A percentile compares a stretch with the other conserved stretches of the same genome.
These are phyloP conservation scores for Amyloporia xantha DNA, from an alignment of 768 basidiomycete genomes.

Conservation along the genomic window DNA sequence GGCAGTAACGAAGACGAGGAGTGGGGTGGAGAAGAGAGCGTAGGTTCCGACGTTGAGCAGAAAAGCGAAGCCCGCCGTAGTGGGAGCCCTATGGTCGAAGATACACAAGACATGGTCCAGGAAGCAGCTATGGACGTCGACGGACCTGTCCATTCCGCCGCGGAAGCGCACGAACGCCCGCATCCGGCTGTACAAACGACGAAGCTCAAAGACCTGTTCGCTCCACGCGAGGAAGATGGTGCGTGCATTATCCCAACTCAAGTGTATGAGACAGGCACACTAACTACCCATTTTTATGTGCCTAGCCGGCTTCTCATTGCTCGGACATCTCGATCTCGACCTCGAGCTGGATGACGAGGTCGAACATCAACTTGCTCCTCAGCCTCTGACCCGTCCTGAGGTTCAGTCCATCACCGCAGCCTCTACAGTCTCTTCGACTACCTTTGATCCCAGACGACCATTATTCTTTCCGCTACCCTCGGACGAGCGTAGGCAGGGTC, in stretches of 20 bases:
- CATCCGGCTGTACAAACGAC: conserved; percentile 14
- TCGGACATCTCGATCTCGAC: conserved; percentile 69
- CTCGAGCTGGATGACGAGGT: conserved; percentile 61
- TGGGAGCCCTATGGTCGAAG: not conserved
- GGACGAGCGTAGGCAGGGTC: conserved; percentile 16
- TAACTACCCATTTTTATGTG: no score
- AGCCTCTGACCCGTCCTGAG: conserved; percentile 9
- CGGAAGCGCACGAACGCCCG: conserved; percentile 25
- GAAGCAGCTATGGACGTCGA: conserved; percentile 8
- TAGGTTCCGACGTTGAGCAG: conserved; percentile 35
- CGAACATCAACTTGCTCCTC: conserved; percentile 20
- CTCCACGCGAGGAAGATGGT: conserved; percentile 63
- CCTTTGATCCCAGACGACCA: conserved; percentile 46
- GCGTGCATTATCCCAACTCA: no score
- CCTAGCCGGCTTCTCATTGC: conserved; percentile 65
- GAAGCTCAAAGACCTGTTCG: conserved; percentile 69
- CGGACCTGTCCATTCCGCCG: not conserved
- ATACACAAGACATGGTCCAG: conserved; percentile 6
- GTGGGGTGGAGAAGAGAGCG: conserved; percentile 56
- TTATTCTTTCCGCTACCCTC: conserved; percentile 54
- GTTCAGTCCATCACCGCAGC: conserved; percentile 7
- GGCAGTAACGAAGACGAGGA: conserved; percentile 36
- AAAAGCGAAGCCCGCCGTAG: conserved; percentile 13
- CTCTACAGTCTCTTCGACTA: conserved; percentile 8
- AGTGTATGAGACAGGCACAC: no score